These are phyloP conservation scores for Abortiporus biennis DNA, from an alignment of 1,284 basidiomycete species.

Conservation along the genomic window DNA sequence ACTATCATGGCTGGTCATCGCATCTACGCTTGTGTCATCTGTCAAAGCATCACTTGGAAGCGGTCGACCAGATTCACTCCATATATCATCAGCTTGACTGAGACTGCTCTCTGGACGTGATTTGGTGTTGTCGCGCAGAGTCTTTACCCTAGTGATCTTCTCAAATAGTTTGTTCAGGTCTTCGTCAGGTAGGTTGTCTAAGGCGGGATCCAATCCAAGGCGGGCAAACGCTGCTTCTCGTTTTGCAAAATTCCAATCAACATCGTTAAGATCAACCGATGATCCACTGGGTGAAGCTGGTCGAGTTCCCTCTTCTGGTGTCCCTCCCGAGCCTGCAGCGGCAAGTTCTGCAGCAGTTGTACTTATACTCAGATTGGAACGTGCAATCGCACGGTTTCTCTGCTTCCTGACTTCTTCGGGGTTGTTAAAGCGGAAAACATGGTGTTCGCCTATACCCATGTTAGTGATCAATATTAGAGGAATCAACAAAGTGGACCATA, in stretches of 20 bases:
- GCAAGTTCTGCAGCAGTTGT: slow-evolving; percentile 62
- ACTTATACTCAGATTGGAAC: slow-evolving; percentile 61
- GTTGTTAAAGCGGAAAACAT: slow-evolving; percentile 97
- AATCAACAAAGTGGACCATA: slow-evolving; percentile 27
- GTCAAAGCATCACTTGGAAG: slow-evolving; percentile 70
- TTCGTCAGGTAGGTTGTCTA: slow-evolving; percentile 88
- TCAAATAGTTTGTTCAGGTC: slow-evolving; percentile 93
- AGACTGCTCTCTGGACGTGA: slow-evolving; percentile 79
- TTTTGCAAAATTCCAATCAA: slow-evolving; percentile 92
- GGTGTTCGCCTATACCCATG: slow-evolving; percentile 72
- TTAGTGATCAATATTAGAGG: background rate
- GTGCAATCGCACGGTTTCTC: slow-evolving; percentile 70
- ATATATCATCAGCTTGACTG: slow-evolving; percentile 78
- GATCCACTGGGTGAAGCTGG: slow-evolving; percentile 71
- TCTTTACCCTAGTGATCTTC: slow-evolving; percentile 89
- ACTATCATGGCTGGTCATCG: slow-evolving; percentile 57
- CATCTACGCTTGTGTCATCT: slow-evolving; percentile 81
- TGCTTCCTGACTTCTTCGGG: slow-evolving; percentile 92
- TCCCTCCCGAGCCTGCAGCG: too few relatives aligned
- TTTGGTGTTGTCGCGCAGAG: slow-evolving; percentile 71
- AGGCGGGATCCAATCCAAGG: slow-evolving; percentile 77
- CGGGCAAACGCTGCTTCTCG: slow-evolving; percentile 85
- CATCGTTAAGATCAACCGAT: slow-evolving; percentile 64
- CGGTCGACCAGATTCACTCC: slow-evolving; percentile 77
- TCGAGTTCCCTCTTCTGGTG: slow-evolving; percentile 39